These are phyloP conservation scores for Leccinum arenicola DNA, from an alignment of 768 basidiomycete species.

Conservation along the genomic window DNA sequence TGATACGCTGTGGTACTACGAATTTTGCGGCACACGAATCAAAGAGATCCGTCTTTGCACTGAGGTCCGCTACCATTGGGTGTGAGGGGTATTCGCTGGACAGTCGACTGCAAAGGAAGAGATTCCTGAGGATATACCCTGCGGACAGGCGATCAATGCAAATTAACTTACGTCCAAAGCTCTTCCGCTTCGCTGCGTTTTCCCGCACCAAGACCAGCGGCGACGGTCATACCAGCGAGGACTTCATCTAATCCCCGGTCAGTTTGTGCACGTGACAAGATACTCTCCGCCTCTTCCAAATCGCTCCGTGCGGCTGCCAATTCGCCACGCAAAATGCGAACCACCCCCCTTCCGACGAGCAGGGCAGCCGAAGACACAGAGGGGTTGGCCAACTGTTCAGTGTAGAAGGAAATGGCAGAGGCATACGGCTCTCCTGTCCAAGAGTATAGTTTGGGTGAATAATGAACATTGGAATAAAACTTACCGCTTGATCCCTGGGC, in stretches of 20 bases:
- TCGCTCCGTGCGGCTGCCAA: conserved; percentile 75
- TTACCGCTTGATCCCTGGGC: conserved; percentile 55
- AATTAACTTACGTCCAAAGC: conserved; percentile 58
- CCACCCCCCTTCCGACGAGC: conserved; percentile 76
- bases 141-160: conserved; percentile 2
- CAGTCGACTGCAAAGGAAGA: conserved; percentile 35
- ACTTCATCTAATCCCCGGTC: conserved; percentile 53
- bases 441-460: background rate
- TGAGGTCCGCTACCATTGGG: conserved; percentile 65
- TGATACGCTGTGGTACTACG: conserved; percentile 53
- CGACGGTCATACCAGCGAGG: conserved; percentile 64
- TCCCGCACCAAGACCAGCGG: conserved; percentile 51
- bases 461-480: conserved; percentile 28
- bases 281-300: conserved; percentile 59
- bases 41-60: conserved; percentile 59
- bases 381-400: conserved; percentile 80
- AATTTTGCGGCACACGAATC: conserved; percentile 61
- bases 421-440: conserved; percentile 32
- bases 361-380: conserved; percentile 71
- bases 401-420: conserved; percentile 62
- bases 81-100: conserved; percentile 57
- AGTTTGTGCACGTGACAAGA: conserved; percentile 45
- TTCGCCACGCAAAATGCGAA: conserved; percentile 75
- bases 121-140: conserved; percentile 2
- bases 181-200: conserved; percentile 66